Conservation (phyloP, 345 rosid species). For the Gynandropsis gynandra region DNA sequence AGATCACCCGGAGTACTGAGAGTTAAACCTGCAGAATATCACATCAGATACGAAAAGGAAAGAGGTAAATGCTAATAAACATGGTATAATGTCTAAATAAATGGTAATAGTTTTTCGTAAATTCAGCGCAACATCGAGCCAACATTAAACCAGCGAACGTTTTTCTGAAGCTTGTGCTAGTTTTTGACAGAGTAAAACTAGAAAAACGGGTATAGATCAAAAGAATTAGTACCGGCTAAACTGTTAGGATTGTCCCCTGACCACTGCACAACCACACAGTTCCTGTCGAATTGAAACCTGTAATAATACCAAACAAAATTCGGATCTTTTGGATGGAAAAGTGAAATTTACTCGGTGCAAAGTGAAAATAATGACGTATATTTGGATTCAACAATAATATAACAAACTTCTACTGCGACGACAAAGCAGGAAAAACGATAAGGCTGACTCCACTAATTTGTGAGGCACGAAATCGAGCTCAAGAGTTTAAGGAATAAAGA, state of each 20-base stretch:
- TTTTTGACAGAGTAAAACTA: neutral
- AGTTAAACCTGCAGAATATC: conserved; percentile 55
- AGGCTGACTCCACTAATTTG: no score
- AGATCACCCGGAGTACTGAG: conserved; percentile 82
- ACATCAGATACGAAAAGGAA: no score
- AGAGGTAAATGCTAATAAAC: neutral
- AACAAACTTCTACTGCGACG: no score
- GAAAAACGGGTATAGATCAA: no score
- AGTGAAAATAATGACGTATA: no score
- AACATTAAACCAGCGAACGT: neutral
- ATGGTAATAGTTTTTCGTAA: neutral
- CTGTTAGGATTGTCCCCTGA: conserved; percentile 99
- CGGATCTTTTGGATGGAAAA: neutral
- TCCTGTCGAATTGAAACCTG: conserved; percentile 63
- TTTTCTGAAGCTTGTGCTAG: neutral
- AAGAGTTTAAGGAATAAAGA: no score
- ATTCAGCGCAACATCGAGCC: neutral
- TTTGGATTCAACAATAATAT: no score
- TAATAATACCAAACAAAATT: conserved; percentile 10
- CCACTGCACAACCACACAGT: conserved; percentile 85
- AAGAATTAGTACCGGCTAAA: conserved; percentile 59
- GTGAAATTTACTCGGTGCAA: neutral
- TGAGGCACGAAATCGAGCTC: no score
- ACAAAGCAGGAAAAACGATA: no score
- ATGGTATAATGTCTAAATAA: neutral